Evolutionary conservation across 345 rosid genomes (phyloP).

Genomic region (Linum trigynum): DNA sequence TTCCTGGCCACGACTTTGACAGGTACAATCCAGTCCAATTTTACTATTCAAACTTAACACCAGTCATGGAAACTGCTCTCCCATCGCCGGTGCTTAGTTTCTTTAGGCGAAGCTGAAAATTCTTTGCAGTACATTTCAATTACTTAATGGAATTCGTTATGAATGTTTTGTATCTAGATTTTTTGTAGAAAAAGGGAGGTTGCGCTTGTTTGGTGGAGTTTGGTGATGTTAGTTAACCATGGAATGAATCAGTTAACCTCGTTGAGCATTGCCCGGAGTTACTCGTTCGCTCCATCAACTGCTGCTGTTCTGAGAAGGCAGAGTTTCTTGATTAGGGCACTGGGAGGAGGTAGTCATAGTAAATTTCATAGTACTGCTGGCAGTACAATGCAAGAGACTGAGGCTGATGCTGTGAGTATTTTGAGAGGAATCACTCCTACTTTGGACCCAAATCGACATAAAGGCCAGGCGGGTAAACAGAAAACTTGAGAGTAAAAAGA

Average conservation of each 20-base stretch:
- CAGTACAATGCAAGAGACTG: slow-evolving; percentile 34
- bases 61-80: too few relatives aligned
- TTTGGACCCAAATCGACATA: slow-evolving; percentile 53
- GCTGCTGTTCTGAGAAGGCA: slow-evolving; percentile 54
- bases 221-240: slow-evolving; percentile 37
- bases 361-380: slow-evolving; percentile 10
- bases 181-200: too few relatives aligned
- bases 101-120: too few relatives aligned
- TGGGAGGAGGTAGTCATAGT: slow-evolving; percentile 23
- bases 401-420: slow-evolving; percentile 60
- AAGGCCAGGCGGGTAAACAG: slow-evolving; percentile 91
- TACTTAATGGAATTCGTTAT: too few relatives aligned
- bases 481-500: not conserved
- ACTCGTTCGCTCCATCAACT: slow-evolving; percentile 26
- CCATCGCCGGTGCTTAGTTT: too few relatives aligned
- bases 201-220: not conserved
- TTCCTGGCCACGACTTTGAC: too few relatives aligned
- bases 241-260: slow-evolving; percentile 30
- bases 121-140: too few relatives aligned
- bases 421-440: slow-evolving; percentile 55
- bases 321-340: slow-evolving; percentile 44
- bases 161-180: too few relatives aligned
- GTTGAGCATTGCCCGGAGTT: slow-evolving; percentile 11
- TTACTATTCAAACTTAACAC: too few relatives aligned
- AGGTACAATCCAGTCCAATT: too few relatives aligned